Evolutionary conservation across 257 asterid genomes (phyloP).

Genomic region (Solanum stenotomum): DNA sequence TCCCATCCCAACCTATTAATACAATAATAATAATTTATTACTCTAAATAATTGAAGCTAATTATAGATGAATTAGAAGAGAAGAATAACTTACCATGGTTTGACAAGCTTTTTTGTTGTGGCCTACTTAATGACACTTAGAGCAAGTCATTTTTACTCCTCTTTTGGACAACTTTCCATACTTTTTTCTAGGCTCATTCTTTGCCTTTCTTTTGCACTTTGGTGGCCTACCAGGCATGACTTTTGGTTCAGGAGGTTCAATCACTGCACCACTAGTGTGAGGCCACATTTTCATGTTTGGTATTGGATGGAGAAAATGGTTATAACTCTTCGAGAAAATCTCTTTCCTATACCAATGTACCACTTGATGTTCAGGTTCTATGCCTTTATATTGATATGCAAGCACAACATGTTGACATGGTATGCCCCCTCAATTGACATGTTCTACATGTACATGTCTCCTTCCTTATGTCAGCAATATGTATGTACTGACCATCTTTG

Average conservation of each 20-base stretch:
- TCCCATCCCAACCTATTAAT: not conserved
- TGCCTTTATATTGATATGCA: not conserved
- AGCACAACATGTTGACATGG: not conserved
- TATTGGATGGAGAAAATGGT: not conserved
- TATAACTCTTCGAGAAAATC: not conserved
- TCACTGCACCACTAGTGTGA: not conserved
- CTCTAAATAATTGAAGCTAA: not conserved
- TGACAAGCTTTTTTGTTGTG: too few species aligned
- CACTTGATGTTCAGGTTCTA: not conserved
- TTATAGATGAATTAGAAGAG: too few species aligned
- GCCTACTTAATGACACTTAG: too few species aligned
- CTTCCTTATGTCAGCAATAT: not conserved
- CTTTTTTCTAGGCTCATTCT: not conserved
- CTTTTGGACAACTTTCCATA: too few species aligned
- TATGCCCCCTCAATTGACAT: not conserved
- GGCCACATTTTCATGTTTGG: not conserved
- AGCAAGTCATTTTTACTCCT: too few species aligned
- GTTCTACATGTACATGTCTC: not conserved
- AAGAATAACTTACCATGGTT: too few species aligned
- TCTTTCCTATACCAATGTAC: not conserved
- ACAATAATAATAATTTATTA: too few species aligned
- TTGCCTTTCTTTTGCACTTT: not conserved
- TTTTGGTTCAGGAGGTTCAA: not conserved
- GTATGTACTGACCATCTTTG: not conserved
- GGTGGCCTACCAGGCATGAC: not conserved